A percentile compares a stretch with the other conserved stretches of the same genome.
Evolutionary conservation across 2,329 filamentous ascomycete species (phyloP).

Genomic region (Fusarium marasasianum): DNA sequence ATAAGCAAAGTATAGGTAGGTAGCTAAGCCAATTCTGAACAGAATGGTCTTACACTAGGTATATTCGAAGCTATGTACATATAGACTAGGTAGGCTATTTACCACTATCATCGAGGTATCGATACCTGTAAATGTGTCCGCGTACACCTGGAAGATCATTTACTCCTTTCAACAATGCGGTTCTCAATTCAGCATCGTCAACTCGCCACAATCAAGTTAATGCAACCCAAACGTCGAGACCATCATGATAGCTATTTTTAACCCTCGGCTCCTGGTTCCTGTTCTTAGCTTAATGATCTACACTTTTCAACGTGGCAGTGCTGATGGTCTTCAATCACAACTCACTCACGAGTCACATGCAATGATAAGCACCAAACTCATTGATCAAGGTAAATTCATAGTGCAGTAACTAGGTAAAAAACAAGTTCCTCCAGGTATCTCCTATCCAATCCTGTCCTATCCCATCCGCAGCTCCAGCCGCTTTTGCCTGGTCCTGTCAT

Average conservation of each 20-base stretch:
- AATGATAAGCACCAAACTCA: neutral
- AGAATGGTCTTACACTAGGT: neutral
- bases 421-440: conserved; percentile 26
- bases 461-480: conserved; percentile 23
- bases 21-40: neutral
- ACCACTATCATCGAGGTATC: neutral
- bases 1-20: neutral
- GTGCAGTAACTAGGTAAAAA: neutral
- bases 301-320: conserved; percentile 19
- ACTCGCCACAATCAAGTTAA: neutral
- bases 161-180: neutral
- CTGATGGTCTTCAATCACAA: neutral
- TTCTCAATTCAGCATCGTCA: neutral
- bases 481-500: neutral
- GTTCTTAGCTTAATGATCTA: conserved; percentile 1
- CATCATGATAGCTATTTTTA: conserved; percentile 25
- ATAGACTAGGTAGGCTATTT: neutral
- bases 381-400: neutral
- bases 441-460: neutral
- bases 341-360: neutral
- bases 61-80: neutral
- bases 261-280: neutral
- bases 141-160: neutral
- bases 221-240: conserved; percentile 1
- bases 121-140: neutral